Base-by-base conservation (phyloP, 106 monocot species). In the Dactylorhiza incarnata region DNA sequence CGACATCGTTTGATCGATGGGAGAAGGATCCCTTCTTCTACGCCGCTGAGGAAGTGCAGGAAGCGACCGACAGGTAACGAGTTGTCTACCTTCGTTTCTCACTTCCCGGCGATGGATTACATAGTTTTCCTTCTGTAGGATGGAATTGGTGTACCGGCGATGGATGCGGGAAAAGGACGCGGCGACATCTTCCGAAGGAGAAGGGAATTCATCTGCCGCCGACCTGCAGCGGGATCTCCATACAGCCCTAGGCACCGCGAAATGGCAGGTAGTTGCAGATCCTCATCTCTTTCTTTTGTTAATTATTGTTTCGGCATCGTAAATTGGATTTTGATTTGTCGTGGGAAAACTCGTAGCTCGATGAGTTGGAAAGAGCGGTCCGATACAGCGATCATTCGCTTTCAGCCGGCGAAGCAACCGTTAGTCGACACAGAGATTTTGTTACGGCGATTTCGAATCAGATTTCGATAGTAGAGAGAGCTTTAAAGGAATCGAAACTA, bases 31-130 rank as follows among this genome's bases (percentile, higher is more conserved):
- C 86, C 48, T 91, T 91, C 80, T 91, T 91, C 77, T 65, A 80
- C 59, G 88, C 91, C 1, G 91, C 91, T 29, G 91, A 91, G 82
- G 91, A 91, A 68, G 91, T 91, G 43, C 91, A 91, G 73, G 88
- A 88, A 77, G 88, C 91, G 17, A 74, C 88, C 20, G 91, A 91
- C 50, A 85, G 88, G 91, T 91, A 68, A 26, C 1, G 24, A 48
- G 24, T 77, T 63, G 22, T 44, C n/a, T 8, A 55, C 6, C n/a
- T 2, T 22, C 23, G 45, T 11, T 48, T 71, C 58, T 76, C 7
- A 5, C 23, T 61, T 2, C 17, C 19, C 7, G n/a, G n/a, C n/a
- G n/a, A n/a, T 54, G 54, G 37, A 74, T 15, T 54, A 3, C 4
- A 10, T 29, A 5, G 37, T 49, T 50, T 73, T 22, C 5, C 25